Conservation (phyloP, 2,329 filamentous ascomycete species). For the Setomelanomma holmii region DNA sequence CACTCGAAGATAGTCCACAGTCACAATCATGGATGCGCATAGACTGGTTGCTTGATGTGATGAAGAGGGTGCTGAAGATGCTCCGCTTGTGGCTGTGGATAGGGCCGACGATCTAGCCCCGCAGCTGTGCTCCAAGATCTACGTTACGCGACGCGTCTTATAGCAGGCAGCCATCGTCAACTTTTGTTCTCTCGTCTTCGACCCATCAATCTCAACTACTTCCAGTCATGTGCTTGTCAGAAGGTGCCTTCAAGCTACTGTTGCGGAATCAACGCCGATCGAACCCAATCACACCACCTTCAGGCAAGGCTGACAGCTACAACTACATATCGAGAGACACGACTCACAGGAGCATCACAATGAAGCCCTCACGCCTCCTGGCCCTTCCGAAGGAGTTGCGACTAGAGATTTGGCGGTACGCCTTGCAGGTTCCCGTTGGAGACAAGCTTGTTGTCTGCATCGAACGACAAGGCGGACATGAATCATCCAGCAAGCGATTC, state of each 20-base stretch:
- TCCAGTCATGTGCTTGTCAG: too few relatives aligned
- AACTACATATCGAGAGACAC: neutral
- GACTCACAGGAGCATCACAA: neutral
- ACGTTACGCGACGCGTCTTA: neutral
- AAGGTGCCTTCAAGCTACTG: too few relatives aligned
- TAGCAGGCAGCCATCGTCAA: neutral
- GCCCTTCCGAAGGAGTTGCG: slow-evolving; percentile 32
- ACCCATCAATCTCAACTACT: too few relatives aligned
- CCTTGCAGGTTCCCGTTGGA: slow-evolving; percentile 20
- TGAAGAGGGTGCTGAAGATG: slow-evolving; percentile 3
- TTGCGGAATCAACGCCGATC: too few relatives aligned
- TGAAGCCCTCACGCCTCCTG: slow-evolving; percentile 11
- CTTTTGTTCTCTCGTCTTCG: neutral
- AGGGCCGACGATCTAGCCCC: neutral
- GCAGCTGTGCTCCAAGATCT: neutral
- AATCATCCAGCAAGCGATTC: slow-evolving; percentile 4
- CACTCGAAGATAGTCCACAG: neutral
- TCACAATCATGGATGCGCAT: neutral
- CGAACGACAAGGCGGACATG: slow-evolving; percentile 6
- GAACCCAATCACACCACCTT: too few relatives aligned
- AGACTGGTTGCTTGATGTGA: neutral
- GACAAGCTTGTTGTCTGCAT: slow-evolving; percentile 18
- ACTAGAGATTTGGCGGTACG: slow-evolving; percentile 30
- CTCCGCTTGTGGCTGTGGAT: too few relatives aligned
- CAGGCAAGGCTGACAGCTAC: neutral